phyloP scores from a whole-genome alignment of 2,329 filamentous ascomycete genomes.

The Arthrocladium fulminans region DNA sequence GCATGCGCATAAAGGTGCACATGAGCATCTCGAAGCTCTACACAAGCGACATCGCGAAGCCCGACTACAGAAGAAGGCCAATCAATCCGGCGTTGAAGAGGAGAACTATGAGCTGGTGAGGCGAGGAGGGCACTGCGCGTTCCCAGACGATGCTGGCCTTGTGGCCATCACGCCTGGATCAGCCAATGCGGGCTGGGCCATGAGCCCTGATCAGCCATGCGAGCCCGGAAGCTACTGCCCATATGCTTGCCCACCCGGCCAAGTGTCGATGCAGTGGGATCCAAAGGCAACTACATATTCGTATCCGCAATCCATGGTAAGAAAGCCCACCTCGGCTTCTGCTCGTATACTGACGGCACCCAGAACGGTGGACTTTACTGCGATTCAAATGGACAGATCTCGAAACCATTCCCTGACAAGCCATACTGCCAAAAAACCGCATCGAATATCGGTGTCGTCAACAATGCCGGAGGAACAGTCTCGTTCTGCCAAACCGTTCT shows the following conservation, averaged over 20 bases:
- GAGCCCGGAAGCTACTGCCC: conserved; percentile 62
- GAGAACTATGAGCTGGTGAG: conserved; percentile 36
- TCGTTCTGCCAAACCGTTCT: conserved; percentile 73
- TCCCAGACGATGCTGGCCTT: conserved; percentile 59
- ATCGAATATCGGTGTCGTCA: conserved; percentile 56
- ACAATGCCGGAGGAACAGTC: conserved; percentile 54
- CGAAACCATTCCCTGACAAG: conserved; percentile 59
- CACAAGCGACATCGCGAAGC: conserved; percentile 29
- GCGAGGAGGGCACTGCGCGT: conserved; percentile 51
- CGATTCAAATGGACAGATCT: conserved; percentile 54
- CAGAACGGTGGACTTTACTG: conserved; percentile 69
- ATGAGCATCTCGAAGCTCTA: conserved; percentile 27
- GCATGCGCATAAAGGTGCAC: conserved; percentile 22
- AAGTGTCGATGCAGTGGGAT: conserved; percentile 74
- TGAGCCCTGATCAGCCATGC: conserved; percentile 67
- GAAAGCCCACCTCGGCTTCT: conserved; percentile 24
- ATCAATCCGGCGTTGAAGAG: background rate
- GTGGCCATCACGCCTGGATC: conserved; percentile 56
- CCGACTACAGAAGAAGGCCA: conserved; percentile 16
- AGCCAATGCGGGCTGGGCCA: conserved; percentile 67
- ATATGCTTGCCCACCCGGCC: conserved; percentile 64
- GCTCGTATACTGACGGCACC: conserved; percentile 10
- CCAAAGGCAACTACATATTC: conserved; percentile 56
- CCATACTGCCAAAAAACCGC: conserved; percentile 63
- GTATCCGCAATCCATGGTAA: conserved; percentile 64